Evolutionary conservation across 192 early-diverging fungal genomes (phyloP).

Genomic region (Coemansia sp.): DNA sequence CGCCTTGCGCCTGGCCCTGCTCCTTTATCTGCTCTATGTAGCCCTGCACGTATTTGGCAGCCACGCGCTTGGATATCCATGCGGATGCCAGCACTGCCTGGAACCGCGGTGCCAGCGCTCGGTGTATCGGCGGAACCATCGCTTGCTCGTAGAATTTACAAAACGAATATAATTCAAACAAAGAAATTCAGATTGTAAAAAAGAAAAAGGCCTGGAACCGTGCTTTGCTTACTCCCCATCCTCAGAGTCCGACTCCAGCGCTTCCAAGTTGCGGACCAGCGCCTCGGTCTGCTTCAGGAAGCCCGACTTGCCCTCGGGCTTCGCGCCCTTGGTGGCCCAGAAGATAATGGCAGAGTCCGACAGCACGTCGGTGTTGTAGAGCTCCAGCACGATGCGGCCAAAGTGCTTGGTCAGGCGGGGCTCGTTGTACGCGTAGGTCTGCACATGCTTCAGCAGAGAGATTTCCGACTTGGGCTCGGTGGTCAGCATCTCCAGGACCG

Average conservation of each 20-base stretch:
- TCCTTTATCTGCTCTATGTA: conserved; percentile 30
- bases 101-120: conserved; percentile 36
- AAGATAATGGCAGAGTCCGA: conserved; percentile 91
- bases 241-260: conserved; percentile 60
- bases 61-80: conserved; percentile 52
- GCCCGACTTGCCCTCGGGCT: conserved; percentile 80
- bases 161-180: not conserved
- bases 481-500: conserved; percentile 71
- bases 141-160: not conserved
- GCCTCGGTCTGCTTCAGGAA: conserved; percentile 94
- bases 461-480: conserved; percentile 66
- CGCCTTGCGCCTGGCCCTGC: conserved; percentile 1
- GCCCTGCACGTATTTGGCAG: conserved; percentile 44
- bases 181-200: not conserved
- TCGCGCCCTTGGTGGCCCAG: conserved; percentile 90
- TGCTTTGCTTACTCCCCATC: conserved; percentile 12
- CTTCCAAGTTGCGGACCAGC: conserved; percentile 78
- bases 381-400: conserved; percentile 71
- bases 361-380: conserved; percentile 90
- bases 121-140: conserved; percentile 13
- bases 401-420: conserved; percentile 85
- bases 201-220: not conserved
- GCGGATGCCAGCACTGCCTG: conserved; percentile 48
- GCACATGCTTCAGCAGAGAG: conserved; percentile 78
- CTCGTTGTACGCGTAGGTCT: conserved; percentile 84